Evolutionary conservation across 345 rosid genomes (phyloP).

Genomic region (Hibiscus mutabilis): DNA sequence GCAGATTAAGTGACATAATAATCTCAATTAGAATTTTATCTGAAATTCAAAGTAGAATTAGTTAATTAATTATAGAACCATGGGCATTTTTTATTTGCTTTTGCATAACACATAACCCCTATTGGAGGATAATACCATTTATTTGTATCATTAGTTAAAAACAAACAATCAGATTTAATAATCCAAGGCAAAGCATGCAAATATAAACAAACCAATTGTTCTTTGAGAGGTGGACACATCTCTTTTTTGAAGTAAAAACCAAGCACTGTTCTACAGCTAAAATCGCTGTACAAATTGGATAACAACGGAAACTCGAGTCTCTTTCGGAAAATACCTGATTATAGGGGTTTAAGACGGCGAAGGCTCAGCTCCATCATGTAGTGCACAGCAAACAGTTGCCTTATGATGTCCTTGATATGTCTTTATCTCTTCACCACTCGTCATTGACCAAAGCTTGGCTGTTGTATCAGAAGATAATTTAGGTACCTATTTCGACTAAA

Average conservation of each 20-base stretch:
- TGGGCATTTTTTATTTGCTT: too few species aligned
- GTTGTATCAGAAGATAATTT: constrained; percentile 88
- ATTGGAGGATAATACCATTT: too few species aligned
- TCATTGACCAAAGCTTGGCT: constrained; percentile 82
- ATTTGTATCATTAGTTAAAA: too few species aligned
- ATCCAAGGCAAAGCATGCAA: background rate
- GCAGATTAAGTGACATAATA: too few species aligned
- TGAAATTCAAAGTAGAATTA: too few species aligned
- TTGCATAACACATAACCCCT: too few species aligned
- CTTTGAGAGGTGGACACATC: background rate
- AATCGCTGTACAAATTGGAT: background rate
- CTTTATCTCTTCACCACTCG: constrained; percentile 52
- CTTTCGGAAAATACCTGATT: background rate
- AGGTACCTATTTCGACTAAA: too few species aligned
- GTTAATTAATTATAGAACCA: too few species aligned
- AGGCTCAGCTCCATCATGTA: constrained; percentile 75
- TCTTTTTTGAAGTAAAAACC: background rate
- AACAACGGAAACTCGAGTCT: background rate
- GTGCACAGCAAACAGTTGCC: constrained; percentile 92
- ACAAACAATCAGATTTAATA: too few species aligned
- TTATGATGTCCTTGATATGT: constrained; percentile 89
- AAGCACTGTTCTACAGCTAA: background rate
- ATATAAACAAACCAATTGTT: background rate
- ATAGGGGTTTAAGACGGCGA: constrained; percentile 30
- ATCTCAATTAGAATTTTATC: too few species aligned